A percentile compares a stretch with the other conserved stretches of the same genome.
Conservation (phyloP, 495 filamentous ascomycete genomes). For the Daldinia loculata region DNA sequence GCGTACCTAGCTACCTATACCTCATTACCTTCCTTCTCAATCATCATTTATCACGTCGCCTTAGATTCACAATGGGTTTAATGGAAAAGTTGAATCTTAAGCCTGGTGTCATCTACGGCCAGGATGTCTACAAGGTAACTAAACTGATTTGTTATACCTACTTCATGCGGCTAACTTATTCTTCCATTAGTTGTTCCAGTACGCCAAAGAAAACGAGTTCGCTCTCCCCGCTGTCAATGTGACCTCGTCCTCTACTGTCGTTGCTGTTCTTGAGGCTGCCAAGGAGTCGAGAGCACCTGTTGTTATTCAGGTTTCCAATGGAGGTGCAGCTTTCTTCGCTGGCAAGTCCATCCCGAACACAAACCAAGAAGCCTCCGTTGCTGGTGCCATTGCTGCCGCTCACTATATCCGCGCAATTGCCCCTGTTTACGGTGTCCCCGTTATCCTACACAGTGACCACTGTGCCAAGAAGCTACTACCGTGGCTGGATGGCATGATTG, state of each 20-base stretch:
- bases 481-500: slow-evolving; percentile 96
- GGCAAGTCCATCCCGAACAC: slow-evolving; percentile 92
- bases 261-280: slow-evolving; percentile 91
- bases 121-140: slow-evolving; percentile 71
- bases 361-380: slow-evolving; percentile 87
- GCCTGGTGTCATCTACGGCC: slow-evolving; percentile 85
- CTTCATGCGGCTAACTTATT: not conserved
- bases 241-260: slow-evolving; percentile 89
- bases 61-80: slow-evolving; percentile 37
- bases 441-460: slow-evolving; percentile 91
- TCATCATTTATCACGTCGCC: not conserved
- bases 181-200: slow-evolving; percentile 65
- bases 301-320: slow-evolving; percentile 91
- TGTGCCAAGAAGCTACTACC: slow-evolving; percentile 92
- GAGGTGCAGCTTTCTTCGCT: slow-evolving; percentile 92
- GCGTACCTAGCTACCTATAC: not conserved
- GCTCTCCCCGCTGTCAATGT: slow-evolving; percentile 96
- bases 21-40: not conserved
- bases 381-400: slow-evolving; percentile 85
- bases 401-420: slow-evolving; percentile 93
- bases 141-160: slow-evolving; percentile 37
- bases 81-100: slow-evolving; percentile 70
- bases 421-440: slow-evolving; percentile 87
- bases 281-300: slow-evolving; percentile 87
- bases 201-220: slow-evolving; percentile 83